phyloP scores from a whole-genome alignment of 805 yeast species.

The Huiozyma sinensis region DNA sequence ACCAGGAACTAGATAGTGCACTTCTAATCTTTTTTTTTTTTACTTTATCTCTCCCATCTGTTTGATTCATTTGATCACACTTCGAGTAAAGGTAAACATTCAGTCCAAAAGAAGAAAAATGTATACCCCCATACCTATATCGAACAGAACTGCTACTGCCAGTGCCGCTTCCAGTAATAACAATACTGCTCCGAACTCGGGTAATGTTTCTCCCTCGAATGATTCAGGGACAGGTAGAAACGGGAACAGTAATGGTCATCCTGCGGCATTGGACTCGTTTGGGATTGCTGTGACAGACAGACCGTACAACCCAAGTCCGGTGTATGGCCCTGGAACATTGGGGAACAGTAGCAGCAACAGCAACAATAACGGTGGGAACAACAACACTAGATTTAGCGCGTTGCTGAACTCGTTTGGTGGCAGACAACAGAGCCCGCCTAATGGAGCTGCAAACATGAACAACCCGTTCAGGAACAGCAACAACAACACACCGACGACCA shows the following conservation, averaged over 20 bases:
- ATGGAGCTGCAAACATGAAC: not conserved
- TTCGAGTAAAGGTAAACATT: too few species aligned
- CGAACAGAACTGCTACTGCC: not conserved
- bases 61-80: too few species aligned
- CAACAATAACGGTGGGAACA: slow-evolving; percentile 1
- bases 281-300: slow-evolving; percentile 3
- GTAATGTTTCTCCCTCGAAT: not conserved
- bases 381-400: slow-evolving; percentile 13
- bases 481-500: not conserved
- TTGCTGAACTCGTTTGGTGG: slow-evolving; percentile 23
- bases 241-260: too few species aligned
- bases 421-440: slow-evolving; percentile 8
- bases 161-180: not conserved
- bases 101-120: too few species aligned
- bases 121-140: not conserved
- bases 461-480: slow-evolving; percentile 1
- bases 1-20: too few species aligned
- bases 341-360: slow-evolving; percentile 1
- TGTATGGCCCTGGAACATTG: not conserved
- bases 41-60: too few species aligned
- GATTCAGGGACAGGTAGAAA: not conserved
- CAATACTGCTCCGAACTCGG: not conserved
- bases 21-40: too few species aligned
- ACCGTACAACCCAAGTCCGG: not conserved
- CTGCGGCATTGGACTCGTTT: slow-evolving; percentile 4